A percentile compares a stretch with the other conserved stretches of the same genome.
These are phyloP conservation scores for Cucurbitaria berberidis DNA, from an alignment of 2,329 filamentous ascomycete species.

Conservation along the genomic window DNA sequence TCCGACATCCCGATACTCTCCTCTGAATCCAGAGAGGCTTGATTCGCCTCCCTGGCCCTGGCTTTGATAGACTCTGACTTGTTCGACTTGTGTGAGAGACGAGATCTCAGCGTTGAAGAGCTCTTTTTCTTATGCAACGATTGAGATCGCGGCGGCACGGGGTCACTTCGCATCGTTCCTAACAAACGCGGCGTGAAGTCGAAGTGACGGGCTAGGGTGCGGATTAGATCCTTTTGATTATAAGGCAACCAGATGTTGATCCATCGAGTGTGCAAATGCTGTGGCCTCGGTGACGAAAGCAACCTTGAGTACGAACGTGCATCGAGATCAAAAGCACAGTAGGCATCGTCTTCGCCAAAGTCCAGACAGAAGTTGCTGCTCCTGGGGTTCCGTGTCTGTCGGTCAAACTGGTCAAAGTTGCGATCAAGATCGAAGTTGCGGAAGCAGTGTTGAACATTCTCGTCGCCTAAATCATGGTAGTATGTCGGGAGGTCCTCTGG, in stretches of 20 bases:
- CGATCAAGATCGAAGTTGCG: constrained; percentile 60
- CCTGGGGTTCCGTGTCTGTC: constrained; percentile 48
- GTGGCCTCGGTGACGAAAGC: constrained; percentile 51
- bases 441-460: constrained; percentile 51
- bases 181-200: constrained; percentile 71
- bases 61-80: constrained; percentile 24
- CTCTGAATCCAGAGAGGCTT: constrained; percentile 35
- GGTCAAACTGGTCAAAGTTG: constrained; percentile 55
- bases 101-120: constrained; percentile 38
- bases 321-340: constrained; percentile 62
- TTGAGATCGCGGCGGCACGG: constrained; percentile 42
- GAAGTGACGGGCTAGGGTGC: constrained; percentile 65
- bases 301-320: constrained; percentile 50
- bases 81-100: constrained; percentile 32
- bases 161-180: constrained; percentile 67
- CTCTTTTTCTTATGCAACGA: constrained; percentile 35
- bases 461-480: constrained; percentile 44
- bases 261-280: constrained; percentile 67
- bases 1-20: constrained; percentile 46
- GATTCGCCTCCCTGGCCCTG: constrained; percentile 16
- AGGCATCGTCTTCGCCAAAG: constrained; percentile 63
- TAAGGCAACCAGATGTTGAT: constrained; percentile 77
- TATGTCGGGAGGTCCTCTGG: constrained; percentile 42
- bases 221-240: constrained; percentile 62
- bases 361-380: constrained; percentile 70